Conservation (phyloP, 371 early-diverging fungal species). For the Apophysomyces variabilis region DNA sequence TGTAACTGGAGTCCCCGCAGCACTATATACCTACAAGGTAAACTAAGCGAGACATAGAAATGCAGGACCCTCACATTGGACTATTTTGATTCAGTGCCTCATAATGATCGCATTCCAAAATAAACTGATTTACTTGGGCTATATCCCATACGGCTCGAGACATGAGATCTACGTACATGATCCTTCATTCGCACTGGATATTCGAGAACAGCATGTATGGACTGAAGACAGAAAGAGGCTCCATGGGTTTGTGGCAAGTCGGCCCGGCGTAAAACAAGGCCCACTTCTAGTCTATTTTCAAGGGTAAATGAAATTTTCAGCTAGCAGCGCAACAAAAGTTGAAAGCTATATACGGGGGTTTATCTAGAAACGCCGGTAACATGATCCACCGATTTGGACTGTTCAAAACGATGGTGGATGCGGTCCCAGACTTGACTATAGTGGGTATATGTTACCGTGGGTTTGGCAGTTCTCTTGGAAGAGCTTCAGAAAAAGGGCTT, state of each 20-base stretch:
- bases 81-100: constrained; percentile 27
- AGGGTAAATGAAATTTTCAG: constrained; percentile 21
- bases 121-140: constrained; percentile 51
- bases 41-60: not conserved
- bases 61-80: not conserved
- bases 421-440: constrained; percentile 26
- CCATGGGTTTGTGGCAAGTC: constrained; percentile 21
- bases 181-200: constrained; percentile 12
- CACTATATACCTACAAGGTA: constrained; percentile 36
- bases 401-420: constrained; percentile 27
- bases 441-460: constrained; percentile 47
- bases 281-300: constrained; percentile 37
- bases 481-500: constrained; percentile 40
- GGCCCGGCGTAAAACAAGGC: constrained; percentile 17
- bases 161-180: constrained; percentile 17
- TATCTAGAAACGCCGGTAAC: constrained; percentile 49
- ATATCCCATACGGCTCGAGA: constrained; percentile 45
- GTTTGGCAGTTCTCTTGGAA: constrained; percentile 41
- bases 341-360: not conserved
- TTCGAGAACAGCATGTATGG: constrained; percentile 21
- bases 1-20: constrained; percentile 33
- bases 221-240: constrained; percentile 27
- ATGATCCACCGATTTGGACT: constrained; percentile 42
- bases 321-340: not conserved
- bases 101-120: constrained; percentile 47